phyloP scores from a whole-genome alignment of 345 rosid species.

The Atalantia buxifolia region DNA sequence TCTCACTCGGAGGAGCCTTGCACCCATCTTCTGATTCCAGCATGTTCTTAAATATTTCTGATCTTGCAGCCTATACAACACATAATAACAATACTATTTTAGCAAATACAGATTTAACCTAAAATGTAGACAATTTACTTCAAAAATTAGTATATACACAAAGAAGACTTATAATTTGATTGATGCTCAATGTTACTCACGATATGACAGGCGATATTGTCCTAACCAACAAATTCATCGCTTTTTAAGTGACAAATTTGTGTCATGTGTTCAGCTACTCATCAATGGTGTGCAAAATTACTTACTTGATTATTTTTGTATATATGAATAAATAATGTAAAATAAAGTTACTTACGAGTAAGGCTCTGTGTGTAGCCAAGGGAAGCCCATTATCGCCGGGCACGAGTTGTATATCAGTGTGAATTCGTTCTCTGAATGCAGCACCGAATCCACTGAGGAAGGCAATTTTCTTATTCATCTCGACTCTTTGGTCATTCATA shows the following conservation, averaged over 20 bases:
- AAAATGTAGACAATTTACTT: too few species aligned
- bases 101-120: neutral
- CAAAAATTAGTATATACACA: neutral
- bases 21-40: constrained; percentile 63
- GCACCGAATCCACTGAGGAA: constrained; percentile 52
- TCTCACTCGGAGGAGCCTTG: constrained; percentile 57
- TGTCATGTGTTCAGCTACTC: too few species aligned
- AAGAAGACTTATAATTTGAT: too few species aligned
- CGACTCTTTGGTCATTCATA: constrained; percentile 63
- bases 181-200: too few species aligned
- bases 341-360: constrained; percentile 40
- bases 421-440: constrained; percentile 52
- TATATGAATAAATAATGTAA: neutral
- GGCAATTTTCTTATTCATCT: constrained; percentile 51
- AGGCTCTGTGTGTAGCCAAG: constrained; percentile 61
- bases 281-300: too few species aligned
- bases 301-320: too few species aligned
- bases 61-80: constrained; percentile 62
- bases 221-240: too few species aligned
- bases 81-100: neutral
- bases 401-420: constrained; percentile 56
- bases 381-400: constrained; percentile 57
- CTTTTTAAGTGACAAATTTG: neutral
- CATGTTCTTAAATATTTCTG: constrained; percentile 73
- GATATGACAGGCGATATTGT: too few species aligned